Base-by-base conservation (phyloP, 305 asterid genomes). In the Fraxinus xanthoxyloides region DNA sequence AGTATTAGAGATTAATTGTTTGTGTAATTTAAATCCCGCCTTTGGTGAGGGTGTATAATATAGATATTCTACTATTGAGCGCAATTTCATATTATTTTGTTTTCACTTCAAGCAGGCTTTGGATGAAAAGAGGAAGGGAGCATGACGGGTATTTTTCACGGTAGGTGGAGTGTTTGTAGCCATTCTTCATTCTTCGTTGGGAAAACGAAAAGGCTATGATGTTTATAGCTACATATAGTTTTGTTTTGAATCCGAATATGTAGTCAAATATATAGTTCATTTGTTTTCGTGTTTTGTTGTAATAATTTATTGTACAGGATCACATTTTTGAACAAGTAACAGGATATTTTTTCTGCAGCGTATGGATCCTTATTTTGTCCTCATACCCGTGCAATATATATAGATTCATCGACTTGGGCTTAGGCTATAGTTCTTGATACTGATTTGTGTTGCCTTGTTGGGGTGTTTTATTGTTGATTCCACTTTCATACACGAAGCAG, bases 51-150 rank as follows among this genome's bases (percentile, higher is more conserved):
- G 40, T 19, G 21, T 1, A 3, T 8, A 23, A 51, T 15, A 21
- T 2, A 7, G 54, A 2, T 12, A 7, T 1, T 6, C 12, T 24
- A 76, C 2, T 48, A 3, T 21, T 26, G 78, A 46, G 13, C 30
- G 28, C 6, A 3, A 76, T 46, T 46, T 67, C 46, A 65, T 48
- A 7, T 75, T 28, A 63, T 31, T 28, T 79, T 72, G 67, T 56
- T 61, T n/a, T n/a, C n/a, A n/a, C n/a, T n/a, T n/a, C n/a, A n/a
- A 73, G 82, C 94, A 94, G 99, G 97, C 98, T n/a, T 83, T 90
- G 73, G 99, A 93, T 70, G 98, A 94, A 77, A 94, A 90, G 87
- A 87, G 97, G 89, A 95, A 92, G 88, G 89, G 87, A 73, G 92
- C 87, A 51, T 93, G 90, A 90, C 70, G 24, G 38, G n/a, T 82